Percentiles rank a stretch among this genome's conserved stretches.
Evolutionary conservation across 2,329 filamentous ascomycete species (phyloP).

Genomic region (Stagonosporopsis chrysanthemi): DNA sequence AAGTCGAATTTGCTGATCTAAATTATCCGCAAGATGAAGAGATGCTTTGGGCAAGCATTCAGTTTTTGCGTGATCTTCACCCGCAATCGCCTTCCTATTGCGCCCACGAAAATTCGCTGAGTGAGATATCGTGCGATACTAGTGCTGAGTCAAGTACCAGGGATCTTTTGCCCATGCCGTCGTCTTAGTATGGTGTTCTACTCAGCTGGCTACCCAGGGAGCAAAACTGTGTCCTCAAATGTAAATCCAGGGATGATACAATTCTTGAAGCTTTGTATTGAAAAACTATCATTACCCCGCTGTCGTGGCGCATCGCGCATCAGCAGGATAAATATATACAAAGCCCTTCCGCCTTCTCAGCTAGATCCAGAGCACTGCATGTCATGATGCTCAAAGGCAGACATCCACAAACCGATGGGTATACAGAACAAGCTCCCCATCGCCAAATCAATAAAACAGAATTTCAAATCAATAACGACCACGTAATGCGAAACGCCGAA

Average conservation of each 20-base stretch:
- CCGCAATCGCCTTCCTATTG: neutral
- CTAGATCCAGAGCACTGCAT: slow-evolving; percentile 14
- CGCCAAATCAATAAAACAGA: slow-evolving; percentile 23
- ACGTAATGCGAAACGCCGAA: slow-evolving; percentile 29
- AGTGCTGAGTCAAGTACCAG: too few species aligned
- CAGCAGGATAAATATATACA: slow-evolving; percentile 12
- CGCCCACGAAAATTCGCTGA: neutral
- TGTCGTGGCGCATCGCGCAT: slow-evolving; percentile 1
- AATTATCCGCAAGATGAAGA: too few species aligned
- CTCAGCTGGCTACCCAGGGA: neutral
- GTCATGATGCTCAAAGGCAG: slow-evolving; percentile 23
- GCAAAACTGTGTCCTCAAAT: neutral
- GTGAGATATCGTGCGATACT: neutral
- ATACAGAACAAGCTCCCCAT: slow-evolving; percentile 42
- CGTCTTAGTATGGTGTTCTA: neutral
- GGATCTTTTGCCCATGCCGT: neutral
- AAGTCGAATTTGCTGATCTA: too few species aligned
- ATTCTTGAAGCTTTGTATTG: slow-evolving; percentile 14
- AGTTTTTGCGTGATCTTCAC: neutral
- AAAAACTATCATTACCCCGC: slow-evolving; percentile 10
- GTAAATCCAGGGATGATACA: neutral
- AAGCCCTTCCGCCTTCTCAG: slow-evolving; percentile 1
- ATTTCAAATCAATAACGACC: slow-evolving; percentile 16
- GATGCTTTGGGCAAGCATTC: too few species aligned
- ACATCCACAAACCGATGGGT: slow-evolving; percentile 40